Base-by-base conservation (phyloP, 2,329 filamentous ascomycete genomes). In the Ophiocordyceps camponoti-saundersi region DNA sequence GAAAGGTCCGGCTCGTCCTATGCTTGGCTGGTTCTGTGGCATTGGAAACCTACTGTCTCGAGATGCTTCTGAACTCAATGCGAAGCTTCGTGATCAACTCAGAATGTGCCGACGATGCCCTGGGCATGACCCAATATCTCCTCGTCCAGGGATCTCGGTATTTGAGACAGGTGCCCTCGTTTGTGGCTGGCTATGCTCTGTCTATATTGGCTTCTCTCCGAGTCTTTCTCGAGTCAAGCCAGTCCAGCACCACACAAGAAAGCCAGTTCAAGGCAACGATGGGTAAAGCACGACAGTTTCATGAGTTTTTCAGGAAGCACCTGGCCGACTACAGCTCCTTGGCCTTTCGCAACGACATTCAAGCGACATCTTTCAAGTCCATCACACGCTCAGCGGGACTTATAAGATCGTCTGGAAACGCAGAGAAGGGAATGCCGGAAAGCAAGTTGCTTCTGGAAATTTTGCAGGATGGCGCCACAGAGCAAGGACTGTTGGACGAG, bases 41-140 rank as follows among this genome's bases (percentile, higher is more conserved):
- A n/a, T 69, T 82, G 22, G 68, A 77, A 40, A 84, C 82, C 0
- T 96, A 96, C 57, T 85, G 87, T 12, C 62, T 95, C 15, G 86
- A 98, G 61, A 92, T 95, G 85, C 71, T 94, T 0, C 70, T 98
- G 2, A 85, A 88, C 55, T 82, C 84, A 1, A 70, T 95, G 20
- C 74, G 83, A 11, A 79, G 80, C 0, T 93, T 88, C 53, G 68
- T 96, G 6, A 81, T 82, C 1, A 82, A 96, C 53, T 73, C 81
- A 0, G 83, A 93, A 57, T 96, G 90, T 61, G 85, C 89, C 11
- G 86, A 95, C 57, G 92, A 98, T 65, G 81, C 85, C 1, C 71
- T 96, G 42, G 90, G 89, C 0, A 75, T 98, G 32, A 79, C 85
- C 49, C 83, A 87, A 60, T 95, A 94, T 61, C 72, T 99, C 1